A percentile compares a stretch with the other conserved stretches of the same genome.
phyloP scores from a whole-genome alignment of 371 early-diverging fungal genomes.

The Mortierella sp. region DNA sequence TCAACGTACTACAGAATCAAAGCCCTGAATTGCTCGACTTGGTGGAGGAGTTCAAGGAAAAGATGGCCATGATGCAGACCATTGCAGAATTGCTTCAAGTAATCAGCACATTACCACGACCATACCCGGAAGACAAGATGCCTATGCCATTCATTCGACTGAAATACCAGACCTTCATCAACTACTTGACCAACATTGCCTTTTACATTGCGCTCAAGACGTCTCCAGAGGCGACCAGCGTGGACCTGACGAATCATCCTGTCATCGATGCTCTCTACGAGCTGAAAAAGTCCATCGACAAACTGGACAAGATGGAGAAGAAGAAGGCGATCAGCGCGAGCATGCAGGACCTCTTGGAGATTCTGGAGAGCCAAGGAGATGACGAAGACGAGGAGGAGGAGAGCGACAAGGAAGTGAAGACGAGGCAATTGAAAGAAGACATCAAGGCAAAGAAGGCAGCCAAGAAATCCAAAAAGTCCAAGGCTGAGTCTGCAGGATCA shows the following conservation, averaged over 20 bases:
- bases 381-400: slow-evolving; percentile 20
- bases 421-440: slow-evolving; percentile 20
- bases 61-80: slow-evolving; percentile 56
- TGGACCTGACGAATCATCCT: slow-evolving; percentile 80
- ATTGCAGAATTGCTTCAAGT: slow-evolving; percentile 44
- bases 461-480: slow-evolving; percentile 38
- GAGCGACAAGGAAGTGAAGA: slow-evolving; percentile 31
- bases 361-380: slow-evolving; percentile 34
- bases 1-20: slow-evolving; percentile 77
- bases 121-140: slow-evolving; percentile 56
- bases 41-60: slow-evolving; percentile 78
- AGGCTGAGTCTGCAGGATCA: slow-evolving; percentile 14
- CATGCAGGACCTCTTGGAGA: slow-evolving; percentile 55
- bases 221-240: slow-evolving; percentile 58
- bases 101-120: slow-evolving; percentile 49
- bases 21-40: slow-evolving; percentile 88
- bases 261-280: slow-evolving; percentile 84
- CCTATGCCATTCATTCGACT: slow-evolving; percentile 58
- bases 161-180: slow-evolving; percentile 70
- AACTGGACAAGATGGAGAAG: slow-evolving; percentile 74
- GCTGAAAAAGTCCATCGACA: slow-evolving; percentile 73
- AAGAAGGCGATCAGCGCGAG: slow-evolving; percentile 54
- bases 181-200: slow-evolving; percentile 89
- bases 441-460: slow-evolving; percentile 26
- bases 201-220: slow-evolving; percentile 88